Base-by-base conservation (phyloP, 345 rosid species). In the Dovyalis caffra region DNA sequence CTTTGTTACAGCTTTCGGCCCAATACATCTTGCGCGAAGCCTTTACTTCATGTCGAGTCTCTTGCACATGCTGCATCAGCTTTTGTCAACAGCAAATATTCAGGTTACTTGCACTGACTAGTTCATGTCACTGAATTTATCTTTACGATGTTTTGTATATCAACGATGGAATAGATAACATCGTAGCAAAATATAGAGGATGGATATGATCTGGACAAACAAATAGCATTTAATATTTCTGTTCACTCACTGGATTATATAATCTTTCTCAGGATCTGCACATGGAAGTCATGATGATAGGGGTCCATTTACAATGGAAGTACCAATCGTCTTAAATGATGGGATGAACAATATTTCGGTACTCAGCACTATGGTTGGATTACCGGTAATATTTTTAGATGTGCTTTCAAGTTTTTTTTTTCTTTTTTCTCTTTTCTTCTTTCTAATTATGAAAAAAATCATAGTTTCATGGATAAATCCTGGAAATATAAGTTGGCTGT, bases 1-100 rank as follows among this genome's bases (percentile, higher is more conserved):
- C n/a, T n/a, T n/a, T n/a, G 28, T 43, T 57, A 65, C 84, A 90
- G 97, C 57, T 89, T 85, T 81, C 81, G 86, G 65, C 74, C 79
- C 40, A 82, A 83, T 80, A 74, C 88, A 33, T 64, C 94, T 23
- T 92, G 93, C 82, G 53, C 78, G 15, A 66, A 61, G 28, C 76
- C 77, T 2, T 7, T 66, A 2, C 76, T 80, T 60, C 79, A 66
- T 33, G 74, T 80, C 47, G 78, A 67, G 26, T 80, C 79, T 5
- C 66, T 47, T 16, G 79, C 79, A 3, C 83, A 80, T 29, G 73
- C 61, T 60, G 76, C 75, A 3, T 29, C 76, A 68, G 70, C 73
- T 45, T 80, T 75, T 72, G 76, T 80, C 73, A 68, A 80, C 73
- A 40, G 28, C 20, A 37, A 47, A 32, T 71, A 66, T 25, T 61